Conservation (phyloP, 345 rosid genomes). For the Combretum micranthum region DNA sequence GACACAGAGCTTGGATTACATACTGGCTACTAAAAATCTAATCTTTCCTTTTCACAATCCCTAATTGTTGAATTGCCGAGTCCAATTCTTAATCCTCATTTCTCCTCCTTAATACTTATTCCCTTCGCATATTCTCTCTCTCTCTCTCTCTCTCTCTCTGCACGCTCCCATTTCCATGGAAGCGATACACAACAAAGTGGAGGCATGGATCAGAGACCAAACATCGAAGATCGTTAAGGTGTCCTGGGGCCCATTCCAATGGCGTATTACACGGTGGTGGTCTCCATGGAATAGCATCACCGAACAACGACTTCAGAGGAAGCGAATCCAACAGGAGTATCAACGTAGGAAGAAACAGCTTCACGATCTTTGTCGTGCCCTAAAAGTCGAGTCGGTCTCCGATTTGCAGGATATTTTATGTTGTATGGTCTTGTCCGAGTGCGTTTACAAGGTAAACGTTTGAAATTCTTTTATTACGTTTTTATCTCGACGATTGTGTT, state of each 20-base stretch:
- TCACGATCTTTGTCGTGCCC: slow-evolving; percentile 67
- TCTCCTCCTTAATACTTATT: background rate
- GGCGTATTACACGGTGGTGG: slow-evolving; percentile 58
- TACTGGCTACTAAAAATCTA: too few relatives aligned
- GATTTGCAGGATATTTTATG: slow-evolving; percentile 90
- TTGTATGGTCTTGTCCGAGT: slow-evolving; percentile 94
- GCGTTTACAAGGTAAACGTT: slow-evolving; percentile 76
- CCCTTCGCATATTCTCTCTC: slow-evolving; percentile 1
- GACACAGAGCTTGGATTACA: too few relatives aligned
- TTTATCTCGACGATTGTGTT: background rate
- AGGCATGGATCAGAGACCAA: slow-evolving; percentile 94
- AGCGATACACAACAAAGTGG: slow-evolving; percentile 63
- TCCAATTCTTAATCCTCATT: background rate
- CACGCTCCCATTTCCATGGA: slow-evolving; percentile 24
- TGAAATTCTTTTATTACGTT: background rate
- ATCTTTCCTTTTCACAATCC: too few relatives aligned
- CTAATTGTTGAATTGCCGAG: too few relatives aligned
- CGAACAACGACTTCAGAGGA: slow-evolving; percentile 42
- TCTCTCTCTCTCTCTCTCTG: too few relatives aligned
- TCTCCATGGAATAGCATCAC: slow-evolving; percentile 59
- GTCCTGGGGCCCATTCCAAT: slow-evolving; percentile 77
- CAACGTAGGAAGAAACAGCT: slow-evolving; percentile 68
- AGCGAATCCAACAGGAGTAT: slow-evolving; percentile 64
- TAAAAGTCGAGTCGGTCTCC: slow-evolving; percentile 71
- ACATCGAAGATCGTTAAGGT: slow-evolving; percentile 53